Base-by-base conservation (phyloP, 1,284 basidiomycete species). In the Wallemia hederae region DNA sequence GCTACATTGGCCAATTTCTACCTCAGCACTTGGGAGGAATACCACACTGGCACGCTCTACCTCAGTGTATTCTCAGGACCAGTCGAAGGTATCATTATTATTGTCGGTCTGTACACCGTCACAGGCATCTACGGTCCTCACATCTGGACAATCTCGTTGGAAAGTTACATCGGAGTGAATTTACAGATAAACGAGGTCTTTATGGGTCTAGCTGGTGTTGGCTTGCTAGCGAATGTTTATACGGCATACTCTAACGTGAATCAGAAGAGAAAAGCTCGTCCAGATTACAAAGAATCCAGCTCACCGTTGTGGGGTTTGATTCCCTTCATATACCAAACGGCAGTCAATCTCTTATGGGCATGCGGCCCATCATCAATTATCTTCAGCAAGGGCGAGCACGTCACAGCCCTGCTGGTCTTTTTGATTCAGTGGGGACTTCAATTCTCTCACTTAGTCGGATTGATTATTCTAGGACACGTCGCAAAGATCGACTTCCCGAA, bases 31-130 rank as follows among this genome's bases (percentile, higher is more conserved):
- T 97, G 92, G 92, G 92, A 98, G 69, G 92, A 98, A 71, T 92
- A 85, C 67, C 85, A 98, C 70, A 98, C 92, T 1, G 85, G 86
- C 26, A 81, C 82, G 63, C 74, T 96, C 3, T 94, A 81, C 73
- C 80, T 94, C 19, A 87, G 87, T n/a, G 80, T 82, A 27, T 96
- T 94, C 71, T 92, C 87, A 9, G 92, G 92, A 0, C 92, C 92
- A 0, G 87, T 97, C 1, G 92, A 97, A 71, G 92, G 92, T 9
- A 96, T 98, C 66, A 72, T 98, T 59, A 78, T 97, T 70, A 82
- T 97, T 62, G 76, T 83, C 27, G 69, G 67, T 14, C 80, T 97
- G 62, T 97, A 84, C 71, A 65, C 81, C 25, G 72, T 94, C 61
- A 84, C 85, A 14, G 89, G 83, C 1, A 68, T 81, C 57, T 80